Evolutionary conservation across 164 flowering plant genomes (phyloP).

Genomic region (Liquidambar formosana): DNA sequence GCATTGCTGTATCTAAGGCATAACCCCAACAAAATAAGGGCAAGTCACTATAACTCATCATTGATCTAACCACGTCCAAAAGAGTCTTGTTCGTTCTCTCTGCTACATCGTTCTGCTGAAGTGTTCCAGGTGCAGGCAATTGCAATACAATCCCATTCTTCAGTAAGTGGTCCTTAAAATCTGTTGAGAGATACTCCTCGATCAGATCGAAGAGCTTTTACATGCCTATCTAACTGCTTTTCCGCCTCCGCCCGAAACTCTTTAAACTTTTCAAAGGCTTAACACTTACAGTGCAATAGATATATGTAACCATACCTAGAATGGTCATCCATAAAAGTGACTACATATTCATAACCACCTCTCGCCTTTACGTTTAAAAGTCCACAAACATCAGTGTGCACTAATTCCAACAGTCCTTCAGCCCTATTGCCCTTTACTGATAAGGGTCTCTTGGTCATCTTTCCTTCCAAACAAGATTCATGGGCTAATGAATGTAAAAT

Average conservation of each 20-base stretch:
- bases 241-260: constrained; percentile 4
- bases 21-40: too few relatives aligned
- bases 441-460: constrained; percentile 8
- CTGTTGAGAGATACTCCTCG: neutral
- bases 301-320: constrained; percentile 9
- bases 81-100: constrained; percentile 5
- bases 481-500: too few relatives aligned
- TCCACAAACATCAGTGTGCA: constrained; percentile 2
- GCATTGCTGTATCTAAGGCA: too few relatives aligned
- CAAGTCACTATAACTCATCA: too few relatives aligned
- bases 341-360: constrained; percentile 3
- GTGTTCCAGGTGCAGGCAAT: constrained; percentile 9
- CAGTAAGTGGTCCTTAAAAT: neutral
- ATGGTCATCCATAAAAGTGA: constrained; percentile 3
- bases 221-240: neutral
- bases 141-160: constrained; percentile 6
- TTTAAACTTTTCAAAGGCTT: constrained; percentile 7
- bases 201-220: constrained; percentile 11
- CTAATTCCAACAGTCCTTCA: neutral
- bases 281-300: constrained; percentile 2
- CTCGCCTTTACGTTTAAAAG: neutral
- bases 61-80: constrained; percentile 10
- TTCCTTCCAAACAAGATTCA: constrained; percentile 6
- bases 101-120: constrained; percentile 5
- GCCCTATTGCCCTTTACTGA: constrained; percentile 7